Evolutionary conservation across 805 yeast species (phyloP).

Genomic region (Diddensiella santjacobensis): DNA sequence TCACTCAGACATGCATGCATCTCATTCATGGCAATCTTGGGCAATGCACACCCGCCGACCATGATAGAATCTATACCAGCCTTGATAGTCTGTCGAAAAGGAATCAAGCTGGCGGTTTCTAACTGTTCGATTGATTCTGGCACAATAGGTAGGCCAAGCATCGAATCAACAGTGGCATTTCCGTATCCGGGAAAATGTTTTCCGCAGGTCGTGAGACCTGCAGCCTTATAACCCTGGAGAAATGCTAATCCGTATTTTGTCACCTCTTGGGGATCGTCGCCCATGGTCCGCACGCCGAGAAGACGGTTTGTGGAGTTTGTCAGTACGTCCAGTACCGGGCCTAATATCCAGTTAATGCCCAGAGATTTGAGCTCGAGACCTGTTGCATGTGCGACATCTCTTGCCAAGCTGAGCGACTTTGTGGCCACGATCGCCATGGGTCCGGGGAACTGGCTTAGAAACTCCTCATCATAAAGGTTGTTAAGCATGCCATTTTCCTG

Average conservation of each 20-base stretch:
- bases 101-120: slow-evolving; percentile 46
- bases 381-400: slow-evolving; percentile 50
- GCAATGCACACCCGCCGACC: slow-evolving; percentile 65
- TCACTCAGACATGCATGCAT: slow-evolving; percentile 62
- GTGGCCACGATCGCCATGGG: slow-evolving; percentile 63
- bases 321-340: slow-evolving; percentile 61
- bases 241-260: slow-evolving; percentile 50
- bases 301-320: slow-evolving; percentile 53
- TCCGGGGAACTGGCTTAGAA: slow-evolving; percentile 56
- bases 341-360: slow-evolving; percentile 53
- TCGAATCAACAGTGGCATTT: slow-evolving; percentile 53
- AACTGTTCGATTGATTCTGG: slow-evolving; percentile 52
- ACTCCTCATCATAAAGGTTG: slow-evolving; percentile 49
- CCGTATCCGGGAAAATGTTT: slow-evolving; percentile 70
- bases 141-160: slow-evolving; percentile 56
- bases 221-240: slow-evolving; percentile 50
- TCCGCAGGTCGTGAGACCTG: slow-evolving; percentile 53
- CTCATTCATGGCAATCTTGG: slow-evolving; percentile 56
- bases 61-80: slow-evolving; percentile 50
- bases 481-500: slow-evolving; percentile 65
- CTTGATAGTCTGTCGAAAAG: slow-evolving; percentile 47
- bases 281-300: slow-evolving; percentile 59
- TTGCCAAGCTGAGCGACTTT: slow-evolving; percentile 46
- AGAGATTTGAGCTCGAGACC: slow-evolving; percentile 51
- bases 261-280: slow-evolving; percentile 57